Conservation (phyloP, 140 eudicot species). For the Oenanthe javanica region DNA sequence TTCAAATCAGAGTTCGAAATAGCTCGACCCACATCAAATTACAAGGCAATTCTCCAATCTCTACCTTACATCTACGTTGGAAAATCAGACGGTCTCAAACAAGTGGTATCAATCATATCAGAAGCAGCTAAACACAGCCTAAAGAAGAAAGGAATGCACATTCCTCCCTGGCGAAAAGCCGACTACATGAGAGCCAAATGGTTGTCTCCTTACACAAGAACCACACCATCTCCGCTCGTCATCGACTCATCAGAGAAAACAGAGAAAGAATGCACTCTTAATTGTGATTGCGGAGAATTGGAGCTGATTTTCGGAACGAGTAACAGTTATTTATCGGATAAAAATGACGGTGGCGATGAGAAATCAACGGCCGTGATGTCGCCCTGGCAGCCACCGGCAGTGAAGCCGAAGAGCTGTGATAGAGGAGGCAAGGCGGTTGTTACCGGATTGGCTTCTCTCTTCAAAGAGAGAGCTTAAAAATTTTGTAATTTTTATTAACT, state of each 20-base stretch:
- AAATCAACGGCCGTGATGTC: constrained; percentile 15
- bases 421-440: constrained; percentile 57
- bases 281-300: constrained; percentile 44
- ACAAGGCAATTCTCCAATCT: constrained; percentile 55
- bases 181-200: constrained; percentile 79
- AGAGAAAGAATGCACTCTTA: neutral
- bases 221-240: neutral
- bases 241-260: constrained; percentile 9
- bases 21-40: constrained; percentile 70
- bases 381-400: constrained; percentile 76
- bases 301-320: constrained; percentile 47
- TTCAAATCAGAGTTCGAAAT: constrained; percentile 89
- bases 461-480: constrained; percentile 59
- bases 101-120: constrained; percentile 48
- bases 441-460: constrained; percentile 86
- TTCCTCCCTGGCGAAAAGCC: constrained; percentile 80
- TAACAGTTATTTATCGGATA: constrained; percentile 10
- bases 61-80: constrained; percentile 77
- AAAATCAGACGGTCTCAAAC: constrained; percentile 64
- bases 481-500: constrained; percentile 32
- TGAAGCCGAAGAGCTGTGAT: constrained; percentile 60
- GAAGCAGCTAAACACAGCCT: constrained; percentile 69
- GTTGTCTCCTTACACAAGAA: constrained; percentile 52
- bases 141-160: constrained; percentile 72
- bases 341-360: no score